These are phyloP conservation scores for Stephanodiscus minutulus DNA, from an alignment of 108 stramenopile genomes.

Conservation along the genomic window DNA sequence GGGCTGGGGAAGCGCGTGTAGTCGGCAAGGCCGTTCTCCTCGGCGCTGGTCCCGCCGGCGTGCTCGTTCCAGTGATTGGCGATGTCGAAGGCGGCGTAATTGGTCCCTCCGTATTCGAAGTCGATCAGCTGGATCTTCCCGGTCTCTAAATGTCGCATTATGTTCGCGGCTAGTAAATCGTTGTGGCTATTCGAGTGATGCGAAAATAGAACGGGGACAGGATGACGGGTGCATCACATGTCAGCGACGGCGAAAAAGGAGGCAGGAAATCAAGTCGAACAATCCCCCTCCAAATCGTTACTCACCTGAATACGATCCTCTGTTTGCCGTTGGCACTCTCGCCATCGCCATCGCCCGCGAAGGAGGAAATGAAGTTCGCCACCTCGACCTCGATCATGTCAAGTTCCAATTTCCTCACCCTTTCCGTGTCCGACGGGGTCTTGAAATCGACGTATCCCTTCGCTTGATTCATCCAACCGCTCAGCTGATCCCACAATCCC, in stretches of 20 bases:
- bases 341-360: background rate
- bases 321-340: background rate
- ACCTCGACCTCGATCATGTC: slow-evolving; percentile 33
- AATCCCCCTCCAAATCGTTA: background rate
- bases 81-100: slow-evolving; percentile 83
- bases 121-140: slow-evolving; percentile 80
- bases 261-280: background rate
- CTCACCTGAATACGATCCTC: background rate
- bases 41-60: slow-evolving; percentile 67
- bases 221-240: no score
- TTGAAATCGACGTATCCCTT: slow-evolving; percentile 43
- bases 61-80: slow-evolving; percentile 93
- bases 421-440: slow-evolving; percentile 42
- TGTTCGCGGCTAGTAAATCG: slow-evolving; percentile 83
- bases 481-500: slow-evolving; percentile 58
- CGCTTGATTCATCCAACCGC: slow-evolving; percentile 68
- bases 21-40: slow-evolving; percentile 63
- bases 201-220: no score
- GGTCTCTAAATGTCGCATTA: slow-evolving; percentile 51
- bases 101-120: slow-evolving; percentile 89
- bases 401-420: slow-evolving; percentile 56
- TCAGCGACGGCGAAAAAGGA: background rate
- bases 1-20: slow-evolving; percentile 59
- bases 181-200: slow-evolving; percentile 63
- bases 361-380: slow-evolving; percentile 25